Base-by-base conservation (phyloP, 2,329 filamentous ascomycete genomes). In the Apiospora koreana region DNA sequence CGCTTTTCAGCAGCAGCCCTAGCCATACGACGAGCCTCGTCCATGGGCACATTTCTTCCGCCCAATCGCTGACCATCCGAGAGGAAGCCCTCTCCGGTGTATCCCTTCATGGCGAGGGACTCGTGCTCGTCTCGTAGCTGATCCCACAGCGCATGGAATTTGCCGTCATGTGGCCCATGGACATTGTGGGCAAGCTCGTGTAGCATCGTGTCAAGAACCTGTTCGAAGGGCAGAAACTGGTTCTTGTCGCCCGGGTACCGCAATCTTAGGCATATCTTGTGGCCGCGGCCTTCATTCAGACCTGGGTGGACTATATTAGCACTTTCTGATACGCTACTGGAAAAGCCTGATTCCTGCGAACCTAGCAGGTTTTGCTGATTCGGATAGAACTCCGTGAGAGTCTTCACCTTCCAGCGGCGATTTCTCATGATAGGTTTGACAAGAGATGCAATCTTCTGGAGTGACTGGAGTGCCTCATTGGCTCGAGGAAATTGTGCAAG, bases 351-450 rank as follows among this genome's bases (percentile, higher is more conserved):
- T 62, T 8, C 23, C 23, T 41, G 75, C 80, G 58, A 81, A 86
- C 93, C 95, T 50, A 97, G 83, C 1, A 97, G 84, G 74, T 92
- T 93, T 42, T 84, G 81, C 75, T 96, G 87, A 16, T 89, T 85
- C 0, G 95, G 95, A 71, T 93, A 93, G 81, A 98, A 97, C 79
- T 98, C 95, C 66, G 91, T 90, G 21, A 98, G 86, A 65, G 93
- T 89, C 38, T 88, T 86, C 43, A 98, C 93, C 72, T 86, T 91
- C 93, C 94, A 98, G 69, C 87, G 87, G 58, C 93, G 89, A 65
- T 94, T 94, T 73, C 94, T 88, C 95, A 98, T 98, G 73, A 98
- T 93, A 23, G 95, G 95, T 80, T 97, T 98, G 72, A 98, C 95
- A 70, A 97, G 82, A 35, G 94, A 97, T 2, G 94, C 94, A 50